These are phyloP conservation scores for Iris macrosiphon DNA, from an alignment of 106 monocot genomes.

Conservation along the genomic window DNA sequence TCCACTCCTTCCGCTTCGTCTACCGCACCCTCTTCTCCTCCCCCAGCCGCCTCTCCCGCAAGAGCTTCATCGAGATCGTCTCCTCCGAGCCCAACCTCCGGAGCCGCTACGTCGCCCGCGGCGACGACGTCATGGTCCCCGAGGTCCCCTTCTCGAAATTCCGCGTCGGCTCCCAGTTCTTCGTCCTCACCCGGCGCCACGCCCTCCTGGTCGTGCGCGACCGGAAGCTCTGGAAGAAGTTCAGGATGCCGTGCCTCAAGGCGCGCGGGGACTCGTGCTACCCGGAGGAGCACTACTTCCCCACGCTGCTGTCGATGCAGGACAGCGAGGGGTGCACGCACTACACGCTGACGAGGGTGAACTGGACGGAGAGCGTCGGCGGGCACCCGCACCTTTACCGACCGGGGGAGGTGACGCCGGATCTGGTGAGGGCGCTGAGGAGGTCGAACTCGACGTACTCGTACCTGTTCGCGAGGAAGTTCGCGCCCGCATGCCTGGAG, in stretches of 20 bases:
- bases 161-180: slow-evolving; percentile 89
- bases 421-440: slow-evolving; percentile 52
- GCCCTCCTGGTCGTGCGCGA: slow-evolving; percentile 71
- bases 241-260: slow-evolving; percentile 62
- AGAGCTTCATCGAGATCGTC: slow-evolving; percentile 78
- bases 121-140: slow-evolving; percentile 75
- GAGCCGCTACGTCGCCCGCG: slow-evolving; percentile 68
- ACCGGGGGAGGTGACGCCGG: slow-evolving; percentile 36
- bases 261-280: slow-evolving; percentile 57
- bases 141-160: slow-evolving; percentile 73
- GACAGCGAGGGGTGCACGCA: slow-evolving; percentile 55
- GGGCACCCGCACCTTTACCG: slow-evolving; percentile 78
- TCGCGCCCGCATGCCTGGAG: slow-evolving; percentile 46
- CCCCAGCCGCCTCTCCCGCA: neutral
- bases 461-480: slow-evolving; percentile 79
- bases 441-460: slow-evolving; percentile 51
- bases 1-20: slow-evolving; percentile 65
- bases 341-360: slow-evolving; percentile 77
- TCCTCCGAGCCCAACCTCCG: slow-evolving; percentile 35
- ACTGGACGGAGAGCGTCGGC: slow-evolving; percentile 77
- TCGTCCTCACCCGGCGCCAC: slow-evolving; percentile 62
- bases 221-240: slow-evolving; percentile 72
- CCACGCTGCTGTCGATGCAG: slow-evolving; percentile 73
- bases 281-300: slow-evolving; percentile 98
- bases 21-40: slow-evolving; percentile 36